Percentiles rank a stretch among this genome's conserved stretches.
Evolutionary conservation across 768 basidiomycete genomes (phyloP).

Genomic region (Clathrus columnatus): DNA sequence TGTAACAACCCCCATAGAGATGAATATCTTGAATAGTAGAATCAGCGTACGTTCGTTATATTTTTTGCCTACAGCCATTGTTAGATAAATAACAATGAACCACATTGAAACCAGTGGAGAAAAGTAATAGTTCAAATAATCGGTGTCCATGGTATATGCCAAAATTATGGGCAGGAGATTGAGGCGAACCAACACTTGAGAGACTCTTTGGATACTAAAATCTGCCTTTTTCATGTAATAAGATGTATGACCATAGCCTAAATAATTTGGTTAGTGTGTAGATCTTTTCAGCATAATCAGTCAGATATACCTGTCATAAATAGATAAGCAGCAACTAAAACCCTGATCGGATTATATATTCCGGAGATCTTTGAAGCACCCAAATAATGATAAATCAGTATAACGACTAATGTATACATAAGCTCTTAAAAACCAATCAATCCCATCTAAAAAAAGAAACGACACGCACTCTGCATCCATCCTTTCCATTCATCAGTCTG

Average conservation of each 20-base stretch:
- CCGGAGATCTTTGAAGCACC: constrained; percentile 86
- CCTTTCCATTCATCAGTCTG: constrained; percentile 98
- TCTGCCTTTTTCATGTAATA: constrained; percentile 89
- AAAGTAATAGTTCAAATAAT: constrained; percentile 89
- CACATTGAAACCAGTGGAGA: constrained; percentile 85
- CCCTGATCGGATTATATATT: constrained; percentile 89
- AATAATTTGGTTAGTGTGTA: constrained; percentile 9
- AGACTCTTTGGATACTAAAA: constrained; percentile 69
- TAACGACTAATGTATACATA: constrained; percentile 45
- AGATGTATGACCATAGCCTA: constrained; percentile 79
- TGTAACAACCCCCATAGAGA: constrained; percentile 56
- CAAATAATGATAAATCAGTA: constrained; percentile 88
- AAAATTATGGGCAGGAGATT: constrained; percentile 78
- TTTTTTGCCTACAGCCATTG: constrained; percentile 60
- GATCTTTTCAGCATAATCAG: neutral
- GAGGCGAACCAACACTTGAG: constrained; percentile 70
- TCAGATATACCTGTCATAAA: constrained; percentile 10
- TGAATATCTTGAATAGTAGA: constrained; percentile 59
- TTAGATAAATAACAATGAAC: constrained; percentile 80
- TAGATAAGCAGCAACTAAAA: constrained; percentile 80
- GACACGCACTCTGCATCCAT: constrained; percentile 85
- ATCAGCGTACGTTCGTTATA: constrained; percentile 65
- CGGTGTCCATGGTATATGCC: constrained; percentile 85
- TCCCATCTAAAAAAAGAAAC: neutral
- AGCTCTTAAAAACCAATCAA: neutral